Conservation (phyloP, 2,329 filamentous ascomycete species). For the Cryphonectria japonica region DNA sequence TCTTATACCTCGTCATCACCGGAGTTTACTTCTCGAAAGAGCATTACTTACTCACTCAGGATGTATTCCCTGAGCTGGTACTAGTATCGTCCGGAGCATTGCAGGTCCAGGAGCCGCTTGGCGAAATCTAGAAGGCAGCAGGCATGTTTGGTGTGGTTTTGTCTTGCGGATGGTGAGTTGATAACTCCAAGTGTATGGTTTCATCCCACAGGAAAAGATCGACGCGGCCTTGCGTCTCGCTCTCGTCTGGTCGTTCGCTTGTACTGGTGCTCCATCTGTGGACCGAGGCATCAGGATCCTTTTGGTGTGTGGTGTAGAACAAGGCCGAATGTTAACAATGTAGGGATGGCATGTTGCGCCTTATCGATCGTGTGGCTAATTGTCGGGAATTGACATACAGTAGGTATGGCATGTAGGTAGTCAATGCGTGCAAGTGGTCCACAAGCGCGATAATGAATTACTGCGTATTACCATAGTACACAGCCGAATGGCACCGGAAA, state of each 20-base stretch:
- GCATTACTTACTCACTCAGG: neutral
- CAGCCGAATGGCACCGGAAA: neutral
- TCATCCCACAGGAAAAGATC: neutral
- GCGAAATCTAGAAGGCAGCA: neutral
- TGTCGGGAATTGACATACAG: neutral
- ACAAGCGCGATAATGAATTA: neutral
- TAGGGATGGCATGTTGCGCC: neutral
- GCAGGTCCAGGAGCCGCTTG: neutral
- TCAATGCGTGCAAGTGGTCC: neutral
- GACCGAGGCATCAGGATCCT: neutral
- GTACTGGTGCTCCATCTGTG: neutral
- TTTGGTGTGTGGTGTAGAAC: neutral
- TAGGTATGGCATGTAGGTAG: neutral
- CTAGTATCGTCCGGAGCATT: neutral
- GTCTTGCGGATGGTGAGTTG: neutral
- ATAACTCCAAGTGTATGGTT: neutral
- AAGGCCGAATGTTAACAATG: neutral
- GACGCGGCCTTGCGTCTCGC: neutral
- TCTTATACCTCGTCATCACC: slow-evolving; percentile 11
- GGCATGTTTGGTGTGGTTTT: neutral
- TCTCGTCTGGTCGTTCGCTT: neutral
- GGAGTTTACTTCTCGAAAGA: neutral
- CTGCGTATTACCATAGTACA: neutral
- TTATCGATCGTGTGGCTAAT: neutral
- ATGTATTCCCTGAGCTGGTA: neutral